phyloP scores from a whole-genome alignment of 2,329 filamentous ascomycete genomes.

The Ceratocystiopsis sp. region DNA sequence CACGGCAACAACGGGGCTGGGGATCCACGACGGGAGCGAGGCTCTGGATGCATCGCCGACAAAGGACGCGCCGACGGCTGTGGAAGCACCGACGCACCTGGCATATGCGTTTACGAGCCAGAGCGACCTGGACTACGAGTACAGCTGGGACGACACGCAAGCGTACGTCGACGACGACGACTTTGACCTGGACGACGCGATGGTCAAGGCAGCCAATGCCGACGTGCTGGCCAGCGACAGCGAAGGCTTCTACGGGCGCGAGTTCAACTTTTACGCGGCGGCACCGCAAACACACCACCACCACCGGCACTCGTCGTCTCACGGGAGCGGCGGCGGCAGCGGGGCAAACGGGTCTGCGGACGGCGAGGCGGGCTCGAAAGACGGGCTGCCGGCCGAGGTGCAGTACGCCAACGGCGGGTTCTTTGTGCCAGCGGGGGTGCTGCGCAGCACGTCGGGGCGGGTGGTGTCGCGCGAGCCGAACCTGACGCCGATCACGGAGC shows the following conservation, averaged over 20 bases:
- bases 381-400: slow-evolving; percentile 17
- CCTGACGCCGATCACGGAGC: slow-evolving; percentile 87
- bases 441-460: slow-evolving; percentile 56
- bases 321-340: no score
- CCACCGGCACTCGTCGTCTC: no score
- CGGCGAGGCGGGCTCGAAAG: slow-evolving; percentile 16
- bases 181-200: slow-evolving; percentile 66
- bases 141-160: slow-evolving; percentile 42
- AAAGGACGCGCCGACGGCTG: no score
- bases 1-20: background rate
- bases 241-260: slow-evolving; percentile 87
- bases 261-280: slow-evolving; percentile 87
- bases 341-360: slow-evolving; percentile 9
- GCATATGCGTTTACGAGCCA: slow-evolving; percentile 5
- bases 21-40: background rate
- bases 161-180: slow-evolving; percentile 40
- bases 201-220: slow-evolving; percentile 90
- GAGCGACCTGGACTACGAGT: slow-evolving; percentile 22
- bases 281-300: slow-evolving; percentile 13
- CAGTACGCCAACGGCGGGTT: slow-evolving; percentile 70
- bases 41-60: no score
- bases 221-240: slow-evolving; percentile 82
- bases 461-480: slow-evolving; percentile 71
- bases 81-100: slow-evolving; percentile 1
- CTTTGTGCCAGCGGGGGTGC: slow-evolving; percentile 56